Percentiles rank a stretch among this genome's conserved stretches.
Evolutionary conservation across 1,139 yeast genomes (phyloP).

Genomic region (Neolecta irregularis): DNA sequence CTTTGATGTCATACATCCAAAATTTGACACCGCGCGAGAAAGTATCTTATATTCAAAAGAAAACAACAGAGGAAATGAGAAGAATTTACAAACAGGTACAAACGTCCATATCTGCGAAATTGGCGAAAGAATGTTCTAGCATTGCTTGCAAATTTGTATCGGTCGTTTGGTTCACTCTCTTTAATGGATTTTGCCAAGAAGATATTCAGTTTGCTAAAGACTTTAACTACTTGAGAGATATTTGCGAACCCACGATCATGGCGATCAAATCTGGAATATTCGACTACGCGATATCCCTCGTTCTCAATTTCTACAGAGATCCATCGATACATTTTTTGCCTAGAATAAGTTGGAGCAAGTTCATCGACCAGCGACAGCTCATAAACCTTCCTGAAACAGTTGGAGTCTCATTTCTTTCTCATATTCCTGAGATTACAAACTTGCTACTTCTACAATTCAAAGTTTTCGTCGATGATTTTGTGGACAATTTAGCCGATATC

Average conservation of each 20-base stretch:
- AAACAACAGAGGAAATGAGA: conserved; percentile 15
- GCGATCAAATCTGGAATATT: conserved; percentile 59
- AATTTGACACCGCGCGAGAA: no score
- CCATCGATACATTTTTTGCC: conserved; percentile 10
- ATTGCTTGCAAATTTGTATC: conserved; percentile 32
- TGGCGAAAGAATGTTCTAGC: conserved; percentile 18
- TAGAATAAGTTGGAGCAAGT: conserved; percentile 8
- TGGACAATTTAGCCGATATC: conserved; percentile 61
- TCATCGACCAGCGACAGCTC: background rate
- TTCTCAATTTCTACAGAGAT: conserved; percentile 16
- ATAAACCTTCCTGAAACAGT: conserved; percentile 3
- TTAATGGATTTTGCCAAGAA: conserved; percentile 59
- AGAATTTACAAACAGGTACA: conserved; percentile 5
- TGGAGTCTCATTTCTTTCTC: conserved; percentile 12
- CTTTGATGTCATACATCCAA: conserved; percentile 1
- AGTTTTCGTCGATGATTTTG: conserved; percentile 42
- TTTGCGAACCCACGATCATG: conserved; percentile 29
- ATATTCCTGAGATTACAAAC: conserved; percentile 16
- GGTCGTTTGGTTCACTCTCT: conserved; percentile 47
- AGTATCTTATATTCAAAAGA: no score
- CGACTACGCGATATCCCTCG: conserved; percentile 54
- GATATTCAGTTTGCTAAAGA: conserved; percentile 20
- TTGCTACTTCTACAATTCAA: conserved; percentile 18
- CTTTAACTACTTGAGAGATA: conserved; percentile 30
- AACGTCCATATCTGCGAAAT: conserved; percentile 8